Conservation (phyloP, 768 basidiomycete genomes). For the Exidia glandulosa region DNA sequence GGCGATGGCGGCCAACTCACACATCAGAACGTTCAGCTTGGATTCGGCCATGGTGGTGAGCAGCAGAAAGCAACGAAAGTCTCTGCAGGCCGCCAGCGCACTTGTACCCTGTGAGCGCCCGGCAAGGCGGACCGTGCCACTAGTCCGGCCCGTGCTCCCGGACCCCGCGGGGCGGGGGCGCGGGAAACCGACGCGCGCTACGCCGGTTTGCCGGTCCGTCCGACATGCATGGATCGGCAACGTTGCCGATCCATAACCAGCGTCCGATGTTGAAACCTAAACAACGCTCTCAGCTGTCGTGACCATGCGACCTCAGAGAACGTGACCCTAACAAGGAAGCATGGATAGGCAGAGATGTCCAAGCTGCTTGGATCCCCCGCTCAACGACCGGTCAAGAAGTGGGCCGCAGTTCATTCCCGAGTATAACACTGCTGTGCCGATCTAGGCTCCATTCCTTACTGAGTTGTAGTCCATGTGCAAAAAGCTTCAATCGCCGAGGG, state of each 20-base stretch:
- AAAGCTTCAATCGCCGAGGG: neutral
- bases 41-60: slow-evolving; percentile 6
- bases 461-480: neutral
- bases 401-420: neutral
- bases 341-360: too few relatives aligned
- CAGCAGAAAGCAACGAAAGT: neutral
- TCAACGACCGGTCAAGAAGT: too few relatives aligned
- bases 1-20: slow-evolving; percentile 29
- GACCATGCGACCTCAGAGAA: too few relatives aligned
- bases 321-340: too few relatives aligned
- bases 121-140: neutral
- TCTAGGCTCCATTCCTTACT: neutral
- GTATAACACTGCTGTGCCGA: too few relatives aligned
- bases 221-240: neutral
- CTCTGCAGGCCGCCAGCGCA: neutral
- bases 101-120: neutral
- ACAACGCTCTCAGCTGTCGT: too few relatives aligned
- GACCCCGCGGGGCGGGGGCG: neutral
- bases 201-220: neutral
- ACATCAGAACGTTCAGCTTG: slow-evolving; percentile 70
- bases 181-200: neutral
- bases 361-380: too few relatives aligned
- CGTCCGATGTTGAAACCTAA: too few relatives aligned
- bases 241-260: neutral
- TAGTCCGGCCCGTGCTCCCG: neutral